Conservation (phyloP, 257 asterid species). For the Nicotiana obtusifolia region DNA sequence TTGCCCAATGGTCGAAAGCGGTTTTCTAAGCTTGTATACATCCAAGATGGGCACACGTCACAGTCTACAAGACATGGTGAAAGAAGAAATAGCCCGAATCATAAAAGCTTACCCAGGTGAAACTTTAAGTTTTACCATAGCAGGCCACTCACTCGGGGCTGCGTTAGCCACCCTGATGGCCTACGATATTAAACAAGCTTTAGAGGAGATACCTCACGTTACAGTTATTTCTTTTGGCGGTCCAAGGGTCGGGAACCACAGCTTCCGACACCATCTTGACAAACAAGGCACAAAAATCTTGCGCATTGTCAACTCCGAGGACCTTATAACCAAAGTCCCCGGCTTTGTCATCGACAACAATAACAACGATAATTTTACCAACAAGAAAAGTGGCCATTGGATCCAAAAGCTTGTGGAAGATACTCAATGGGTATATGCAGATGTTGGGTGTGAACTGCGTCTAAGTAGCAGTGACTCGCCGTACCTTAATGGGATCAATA, state of each 20-base stretch:
- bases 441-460: constrained; percentile 89
- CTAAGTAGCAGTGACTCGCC: constrained; percentile 80
- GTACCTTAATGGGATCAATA: constrained; percentile 25
- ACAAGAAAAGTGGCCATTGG: constrained; percentile 34
- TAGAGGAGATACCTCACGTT: constrained; percentile 43
- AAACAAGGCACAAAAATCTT: constrained; percentile 63
- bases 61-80: constrained; percentile 46
- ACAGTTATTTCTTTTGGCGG: constrained; percentile 92
- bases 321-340: constrained; percentile 67
- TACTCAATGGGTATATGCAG: constrained; percentile 81
- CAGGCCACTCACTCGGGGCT: constrained; percentile 97
- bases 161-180: constrained; percentile 89
- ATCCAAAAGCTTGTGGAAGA: constrained; percentile 50
- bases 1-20: constrained; percentile 81
- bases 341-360: constrained; percentile 63
- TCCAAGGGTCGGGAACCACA: constrained; percentile 81
- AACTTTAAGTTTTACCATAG: constrained; percentile 68
- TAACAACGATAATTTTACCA: neutral
- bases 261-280: constrained; percentile 59
- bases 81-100: constrained; percentile 46
- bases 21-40: constrained; percentile 78
- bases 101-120: constrained; percentile 40
- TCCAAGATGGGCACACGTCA: constrained; percentile 33
- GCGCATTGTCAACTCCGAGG: constrained; percentile 86
- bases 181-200: constrained; percentile 55